A percentile compares a stretch with the other conserved stretches of the same genome.
These are phyloP conservation scores for Orbilia quercus DNA, from an alignment of 2,329 filamentous ascomycete species.

Conservation along the genomic window DNA sequence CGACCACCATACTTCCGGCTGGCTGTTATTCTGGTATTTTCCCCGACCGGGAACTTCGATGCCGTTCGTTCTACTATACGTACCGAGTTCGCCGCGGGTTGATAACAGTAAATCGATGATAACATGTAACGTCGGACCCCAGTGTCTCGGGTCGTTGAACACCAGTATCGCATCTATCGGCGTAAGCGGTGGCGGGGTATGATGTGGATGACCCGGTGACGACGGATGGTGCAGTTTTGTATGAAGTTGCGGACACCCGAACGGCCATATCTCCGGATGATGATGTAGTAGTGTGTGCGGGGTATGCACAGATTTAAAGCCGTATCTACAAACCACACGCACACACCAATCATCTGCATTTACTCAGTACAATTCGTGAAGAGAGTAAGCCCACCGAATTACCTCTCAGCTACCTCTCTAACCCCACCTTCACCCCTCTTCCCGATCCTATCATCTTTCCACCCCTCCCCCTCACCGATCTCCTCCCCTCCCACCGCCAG, in stretches of 20 bases:
- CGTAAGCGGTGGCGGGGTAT: conserved; percentile 11
- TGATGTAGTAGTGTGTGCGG: conserved; percentile 44
- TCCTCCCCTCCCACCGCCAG: conserved; percentile 78
- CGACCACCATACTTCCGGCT: conserved; percentile 85
- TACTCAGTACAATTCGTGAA: not conserved
- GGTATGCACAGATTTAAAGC: conserved; percentile 48
- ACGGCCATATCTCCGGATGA: conserved; percentile 54
- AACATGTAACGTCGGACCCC: conserved; percentile 88
- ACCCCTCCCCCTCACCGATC: conserved; percentile 41
- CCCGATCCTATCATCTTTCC: conserved; percentile 33
- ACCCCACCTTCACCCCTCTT: conserved; percentile 35
- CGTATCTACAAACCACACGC: conserved; percentile 43
- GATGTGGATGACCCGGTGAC: conserved; percentile 19
- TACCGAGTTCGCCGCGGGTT: conserved; percentile 80
- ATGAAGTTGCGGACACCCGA: conserved; percentile 38
- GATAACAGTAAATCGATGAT: conserved; percentile 87
- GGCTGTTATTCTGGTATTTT: conserved; percentile 84
- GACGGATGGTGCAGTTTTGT: conserved; percentile 36
- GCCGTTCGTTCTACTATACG: conserved; percentile 78
- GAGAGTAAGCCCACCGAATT: conserved; percentile 59
- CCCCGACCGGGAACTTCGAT: conserved; percentile 55
- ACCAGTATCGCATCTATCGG: conserved; percentile 86
- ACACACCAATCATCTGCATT: too few species aligned
- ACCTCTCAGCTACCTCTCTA: conserved; percentile 75
- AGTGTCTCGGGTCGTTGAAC: conserved; percentile 96